Evolutionary conservation across 2,329 filamentous ascomycete species (phyloP).

Genomic region (Diaporthe vexans): DNA sequence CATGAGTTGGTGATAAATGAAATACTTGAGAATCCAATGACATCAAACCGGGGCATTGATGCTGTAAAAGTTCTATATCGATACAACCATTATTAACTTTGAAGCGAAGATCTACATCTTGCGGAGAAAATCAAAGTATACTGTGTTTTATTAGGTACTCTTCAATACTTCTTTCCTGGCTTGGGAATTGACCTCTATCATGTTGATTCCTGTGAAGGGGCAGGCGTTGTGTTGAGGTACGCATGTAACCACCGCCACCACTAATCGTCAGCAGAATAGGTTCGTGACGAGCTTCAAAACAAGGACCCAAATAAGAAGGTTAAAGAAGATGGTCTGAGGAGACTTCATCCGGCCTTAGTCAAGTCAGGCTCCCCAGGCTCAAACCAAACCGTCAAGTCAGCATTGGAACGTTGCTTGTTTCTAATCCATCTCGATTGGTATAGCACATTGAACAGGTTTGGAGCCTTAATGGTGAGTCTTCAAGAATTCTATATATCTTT

Average conservation of each 20-base stretch:
- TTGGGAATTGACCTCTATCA: background rate
- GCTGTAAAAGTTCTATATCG: background rate
- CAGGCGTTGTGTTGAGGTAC: constrained; percentile 11
- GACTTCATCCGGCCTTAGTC: background rate
- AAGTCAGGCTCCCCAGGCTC: constrained; percentile 10
- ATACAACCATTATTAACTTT: background rate
- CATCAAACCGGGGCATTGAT: background rate
- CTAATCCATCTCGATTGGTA: background rate
- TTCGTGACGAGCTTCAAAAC: constrained; percentile 7
- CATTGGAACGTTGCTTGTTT: constrained; percentile 9
- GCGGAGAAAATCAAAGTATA: background rate
- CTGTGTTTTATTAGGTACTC: background rate
- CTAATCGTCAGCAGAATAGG: background rate
- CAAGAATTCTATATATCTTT: constrained; percentile 5
- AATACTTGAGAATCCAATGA: background rate
- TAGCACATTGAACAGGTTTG: background rate
- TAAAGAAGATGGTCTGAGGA: background rate
- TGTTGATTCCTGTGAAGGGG: background rate
- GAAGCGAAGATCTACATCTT: background rate
- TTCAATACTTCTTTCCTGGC: background rate
- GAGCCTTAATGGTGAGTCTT: background rate
- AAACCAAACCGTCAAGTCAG: background rate
- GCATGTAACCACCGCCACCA: constrained; percentile 8
- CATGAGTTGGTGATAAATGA: background rate
- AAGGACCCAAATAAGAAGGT: background rate